Evolutionary conservation across 2,329 filamentous ascomycete genomes (phyloP), one percentile per base, ranked within the genome.

Genomic region (Dactylonectria estremocensis): DNA sequence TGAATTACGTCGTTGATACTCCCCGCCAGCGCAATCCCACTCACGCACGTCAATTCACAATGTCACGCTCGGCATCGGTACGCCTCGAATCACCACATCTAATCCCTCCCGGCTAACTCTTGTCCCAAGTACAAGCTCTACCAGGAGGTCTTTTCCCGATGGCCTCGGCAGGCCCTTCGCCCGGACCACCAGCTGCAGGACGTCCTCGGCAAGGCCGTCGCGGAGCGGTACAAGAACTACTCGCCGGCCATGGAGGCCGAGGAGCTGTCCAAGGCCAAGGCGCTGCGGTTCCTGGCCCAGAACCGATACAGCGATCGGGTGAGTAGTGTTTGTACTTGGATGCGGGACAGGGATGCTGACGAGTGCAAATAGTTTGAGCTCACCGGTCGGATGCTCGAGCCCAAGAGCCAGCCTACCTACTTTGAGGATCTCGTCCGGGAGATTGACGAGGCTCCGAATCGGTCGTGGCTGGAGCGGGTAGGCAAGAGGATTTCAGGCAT

Each of bases 91-190:
- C 3, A 11, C 5, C 20, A 8, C 20, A n/a, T 11, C 5, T 18
- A 9, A 20, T 14, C 4, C 22, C n/a, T 10, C 13, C 9, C 22
- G 1, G 35, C 52, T 61, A 52, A 74, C 40, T 3, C 14, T 9
- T 43, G 3, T 50, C 7, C 22, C 3, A 57, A 83, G 81, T 77
- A 77, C 70, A 79, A 78, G 66, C 76, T 81, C 53, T 82, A 82
- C 74, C 72, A 76, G 56, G 80, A 82, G 64, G 79, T 77, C 70
- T 79, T 83, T 61, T 82, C 85, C 64, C 84, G 85, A 69, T 93
- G 90, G 90, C 91, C 91, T 52, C 87, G 87, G 74, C 90, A 92
- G 75, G 82, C 83, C 65, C 84, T 92, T 50, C 89, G 91, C 0
- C 90, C 90, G 8, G 86, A 90, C 65, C 84, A 87, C 77, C 89